A percentile compares a stretch with the other conserved stretches of the same genome.
Evolutionary conservation across 1,284 basidiomycete species (phyloP).

Genomic region (Bjerkandera adusta): DNA sequence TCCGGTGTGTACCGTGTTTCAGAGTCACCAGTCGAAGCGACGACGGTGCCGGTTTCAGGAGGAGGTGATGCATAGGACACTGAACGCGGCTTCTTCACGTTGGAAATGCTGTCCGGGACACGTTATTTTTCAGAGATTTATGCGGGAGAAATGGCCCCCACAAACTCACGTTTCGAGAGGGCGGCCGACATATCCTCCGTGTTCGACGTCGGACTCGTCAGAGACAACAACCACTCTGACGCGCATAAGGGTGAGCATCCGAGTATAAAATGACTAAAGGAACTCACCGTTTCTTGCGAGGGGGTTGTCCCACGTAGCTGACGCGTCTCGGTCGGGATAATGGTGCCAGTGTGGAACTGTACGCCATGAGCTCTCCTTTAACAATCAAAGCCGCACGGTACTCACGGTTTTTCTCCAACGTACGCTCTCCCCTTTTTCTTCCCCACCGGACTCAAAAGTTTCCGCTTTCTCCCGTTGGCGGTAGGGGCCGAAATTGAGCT

Average conservation of each 20-base stretch:
- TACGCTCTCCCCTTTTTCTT: neutral
- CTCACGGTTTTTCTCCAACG: neutral
- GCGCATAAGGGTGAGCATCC: neutral
- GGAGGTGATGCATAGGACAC: neutral
- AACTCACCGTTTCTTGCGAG: neutral
- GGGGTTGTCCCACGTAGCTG: neutral
- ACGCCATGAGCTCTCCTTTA: too few species aligned
- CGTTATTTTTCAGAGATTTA: too few species aligned
- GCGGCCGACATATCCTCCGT: too few species aligned
- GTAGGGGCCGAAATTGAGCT: too few species aligned
- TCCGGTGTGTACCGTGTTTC: neutral
- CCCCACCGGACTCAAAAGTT: neutral
- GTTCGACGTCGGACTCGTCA: too few species aligned
- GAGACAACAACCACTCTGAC: neutral
- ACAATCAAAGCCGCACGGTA: neutral
- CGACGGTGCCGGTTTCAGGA: neutral
- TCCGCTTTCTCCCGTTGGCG: neutral
- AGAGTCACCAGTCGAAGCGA: neutral
- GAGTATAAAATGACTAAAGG: neutral
- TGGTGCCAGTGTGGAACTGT: neutral
- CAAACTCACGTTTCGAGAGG: too few species aligned
- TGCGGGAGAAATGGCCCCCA: too few species aligned
- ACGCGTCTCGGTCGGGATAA: neutral
- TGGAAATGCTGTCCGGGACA: too few species aligned
- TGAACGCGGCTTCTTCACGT: neutral